Evolutionary conservation across 441 rosid genomes (phyloP).

Genomic region (Euphorbia celastroides): DNA sequence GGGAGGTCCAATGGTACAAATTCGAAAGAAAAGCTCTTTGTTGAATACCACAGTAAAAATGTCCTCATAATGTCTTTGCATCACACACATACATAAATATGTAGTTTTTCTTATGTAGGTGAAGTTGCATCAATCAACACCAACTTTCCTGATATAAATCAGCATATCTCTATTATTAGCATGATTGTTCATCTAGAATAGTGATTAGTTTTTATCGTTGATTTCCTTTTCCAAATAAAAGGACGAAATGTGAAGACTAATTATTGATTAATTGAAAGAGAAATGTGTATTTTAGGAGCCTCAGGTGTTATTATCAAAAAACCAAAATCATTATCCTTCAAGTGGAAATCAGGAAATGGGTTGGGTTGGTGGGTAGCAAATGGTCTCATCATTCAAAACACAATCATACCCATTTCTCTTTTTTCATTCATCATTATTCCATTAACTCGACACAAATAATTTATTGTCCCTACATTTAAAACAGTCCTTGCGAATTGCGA

Average conservation of each 20-base stretch:
- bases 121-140: constrained; percentile 34
- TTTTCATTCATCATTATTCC: constrained; percentile 27
- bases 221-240: neutral
- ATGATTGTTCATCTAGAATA: constrained; percentile 21
- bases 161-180: constrained; percentile 20
- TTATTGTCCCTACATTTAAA: too few species aligned
- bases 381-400: constrained; percentile 34
- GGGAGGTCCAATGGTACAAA: too few species aligned
- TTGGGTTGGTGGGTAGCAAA: constrained; percentile 63
- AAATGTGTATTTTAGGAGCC: constrained; percentile 20
- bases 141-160: constrained; percentile 25
- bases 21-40: too few species aligned
- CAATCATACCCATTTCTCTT: constrained; percentile 30
- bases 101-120: constrained; percentile 11
- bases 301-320: constrained; percentile 34
- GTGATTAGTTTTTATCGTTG: constrained; percentile 15
- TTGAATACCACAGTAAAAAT: too few species aligned
- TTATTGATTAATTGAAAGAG: neutral
- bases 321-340: constrained; percentile 24
- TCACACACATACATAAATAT: too few species aligned
- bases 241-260: neutral
- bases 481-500: too few species aligned
- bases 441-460: too few species aligned
- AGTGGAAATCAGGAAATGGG: constrained; percentile 38
- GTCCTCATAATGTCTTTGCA: too few species aligned